Conservation (phyloP, 129 eudicot species). For the Pseudognaphalium luteoalbum region DNA sequence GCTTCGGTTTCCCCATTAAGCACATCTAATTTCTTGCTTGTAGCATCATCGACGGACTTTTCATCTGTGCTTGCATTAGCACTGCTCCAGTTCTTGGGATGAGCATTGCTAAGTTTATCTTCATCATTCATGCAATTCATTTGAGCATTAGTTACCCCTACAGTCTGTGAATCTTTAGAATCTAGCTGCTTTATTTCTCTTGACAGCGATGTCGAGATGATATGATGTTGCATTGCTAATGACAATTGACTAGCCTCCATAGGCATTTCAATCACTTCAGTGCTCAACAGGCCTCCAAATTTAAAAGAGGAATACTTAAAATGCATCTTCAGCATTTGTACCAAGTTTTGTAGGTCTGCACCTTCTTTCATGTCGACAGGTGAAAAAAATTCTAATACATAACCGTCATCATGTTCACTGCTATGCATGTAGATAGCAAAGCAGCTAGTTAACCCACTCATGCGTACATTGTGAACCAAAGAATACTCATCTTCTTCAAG, state of each 20-base stretch:
- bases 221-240: too few species aligned
- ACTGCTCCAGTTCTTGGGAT: background rate
- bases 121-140: background rate
- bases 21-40: background rate
- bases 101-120: background rate
- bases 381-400: conserved; percentile 6
- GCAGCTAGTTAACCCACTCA: conserved; percentile 12
- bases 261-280: background rate
- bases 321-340: conserved; percentile 10
- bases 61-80: background rate
- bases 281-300: conserved; percentile 1
- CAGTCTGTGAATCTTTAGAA: background rate
- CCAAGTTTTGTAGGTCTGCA: conserved; percentile 9
- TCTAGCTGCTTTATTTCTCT: background rate
- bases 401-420: background rate
- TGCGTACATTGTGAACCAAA: conserved; percentile 9
- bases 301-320: background rate
- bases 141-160: background rate
- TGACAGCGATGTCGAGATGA: too few species aligned
- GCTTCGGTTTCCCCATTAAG: background rate
- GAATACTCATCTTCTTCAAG: conserved; percentile 11
- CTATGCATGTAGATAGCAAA: conserved; percentile 7
- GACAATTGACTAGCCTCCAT: background rate
- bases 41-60: background rate
- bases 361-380: background rate